A percentile compares a stretch with the other conserved stretches of the same genome.
Conservation (phyloP, 768 basidiomycete genomes). For the Boletus bicolor region DNA sequence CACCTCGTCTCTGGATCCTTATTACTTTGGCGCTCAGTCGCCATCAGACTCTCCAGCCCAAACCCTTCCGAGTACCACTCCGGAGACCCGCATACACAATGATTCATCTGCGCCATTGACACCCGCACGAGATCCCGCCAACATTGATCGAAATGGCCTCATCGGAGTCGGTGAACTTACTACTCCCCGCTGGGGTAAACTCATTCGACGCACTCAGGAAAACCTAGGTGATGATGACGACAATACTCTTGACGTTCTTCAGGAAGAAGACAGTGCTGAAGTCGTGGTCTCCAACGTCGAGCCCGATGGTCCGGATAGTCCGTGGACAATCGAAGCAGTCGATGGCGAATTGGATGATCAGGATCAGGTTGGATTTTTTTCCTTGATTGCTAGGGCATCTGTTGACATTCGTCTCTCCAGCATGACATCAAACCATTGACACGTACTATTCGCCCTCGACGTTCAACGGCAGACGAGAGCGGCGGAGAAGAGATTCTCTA, state of each 20-base stretch:
- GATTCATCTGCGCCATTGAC: conserved; percentile 67
- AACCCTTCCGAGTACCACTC: conserved; percentile 49
- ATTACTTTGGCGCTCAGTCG: conserved; percentile 76
- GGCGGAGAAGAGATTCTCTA: conserved; percentile 90
- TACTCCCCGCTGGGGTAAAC: conserved; percentile 89
- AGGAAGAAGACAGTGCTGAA: conserved; percentile 33
- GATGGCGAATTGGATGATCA: conserved; percentile 74
- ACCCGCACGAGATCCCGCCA: conserved; percentile 71
- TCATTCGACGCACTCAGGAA: conserved; percentile 38
- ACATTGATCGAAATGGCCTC: conserved; percentile 81
- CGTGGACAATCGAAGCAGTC: conserved; percentile 86
- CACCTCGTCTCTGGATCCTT: conserved; percentile 82
- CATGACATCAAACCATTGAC: conserved; percentile 42
- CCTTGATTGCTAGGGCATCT: not conserved
- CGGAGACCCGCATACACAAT: conserved; percentile 48
- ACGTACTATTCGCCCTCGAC: conserved; percentile 53
- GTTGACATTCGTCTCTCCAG: conserved; percentile 29
- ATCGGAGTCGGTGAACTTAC: conserved; percentile 94
- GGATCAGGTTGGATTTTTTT: conserved; percentile 51
- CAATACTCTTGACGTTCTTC: conserved; percentile 28
- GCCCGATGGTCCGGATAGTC: conserved; percentile 66
- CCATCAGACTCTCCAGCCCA: conserved; percentile 65
- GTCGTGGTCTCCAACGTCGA: conserved; percentile 35
- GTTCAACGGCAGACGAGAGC: conserved; percentile 77
- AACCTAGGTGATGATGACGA: conserved; percentile 41